Percentiles rank a stretch among this genome's conserved stretches.
Evolutionary conservation across 345 rosid genomes (phyloP).

Genomic region (Brassica nigra): DNA sequence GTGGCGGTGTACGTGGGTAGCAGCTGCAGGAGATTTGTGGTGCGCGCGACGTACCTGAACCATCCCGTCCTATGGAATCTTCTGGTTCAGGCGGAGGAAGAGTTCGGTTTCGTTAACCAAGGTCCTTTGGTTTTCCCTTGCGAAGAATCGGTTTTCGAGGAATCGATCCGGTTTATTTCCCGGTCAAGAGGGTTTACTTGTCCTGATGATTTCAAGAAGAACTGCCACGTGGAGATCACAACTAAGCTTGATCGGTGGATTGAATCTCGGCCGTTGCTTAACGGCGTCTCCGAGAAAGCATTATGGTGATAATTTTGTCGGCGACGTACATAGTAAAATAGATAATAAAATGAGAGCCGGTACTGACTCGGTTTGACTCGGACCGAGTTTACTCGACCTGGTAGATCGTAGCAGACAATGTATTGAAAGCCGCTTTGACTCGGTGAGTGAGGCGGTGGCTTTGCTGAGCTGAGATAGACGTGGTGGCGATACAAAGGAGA

Average conservation of each 20-base stretch:
- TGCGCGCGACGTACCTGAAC: conserved; percentile 85
- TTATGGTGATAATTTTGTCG: conserved; percentile 43
- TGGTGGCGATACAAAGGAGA: conserved; percentile 45
- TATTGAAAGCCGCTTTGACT: too few relatives aligned
- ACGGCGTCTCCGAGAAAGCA: conserved; percentile 52
- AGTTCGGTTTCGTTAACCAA: conserved; percentile 77
- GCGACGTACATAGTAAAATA: conserved; percentile 9
- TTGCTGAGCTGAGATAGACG: conserved; percentile 7
- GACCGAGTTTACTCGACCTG: conserved; percentile 5
- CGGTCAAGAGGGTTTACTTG: conserved; percentile 48
- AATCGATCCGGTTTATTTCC: conserved; percentile 66
- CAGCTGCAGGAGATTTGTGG: conserved; percentile 72
- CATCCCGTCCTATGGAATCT: conserved; percentile 79
- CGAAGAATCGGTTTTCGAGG: conserved; percentile 83
- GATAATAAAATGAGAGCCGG: conserved; percentile 8
- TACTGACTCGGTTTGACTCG: conserved; percentile 42
- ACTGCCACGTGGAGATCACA: conserved; percentile 57
- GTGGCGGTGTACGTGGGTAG: conserved; percentile 82
- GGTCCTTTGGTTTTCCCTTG: conserved; percentile 91
- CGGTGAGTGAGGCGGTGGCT: conserved; percentile 9
- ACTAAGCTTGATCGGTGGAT: conserved; percentile 59
- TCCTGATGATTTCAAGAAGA: conserved; percentile 59
- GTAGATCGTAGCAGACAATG: too few relatives aligned
- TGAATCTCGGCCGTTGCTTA: conserved; percentile 80
- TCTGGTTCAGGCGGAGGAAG: conserved; percentile 76